Evolutionary conservation across 371 early-diverging fungal species (phyloP), one percentile per base, ranked within the genome.

Genomic region (Mucor indicus): DNA sequence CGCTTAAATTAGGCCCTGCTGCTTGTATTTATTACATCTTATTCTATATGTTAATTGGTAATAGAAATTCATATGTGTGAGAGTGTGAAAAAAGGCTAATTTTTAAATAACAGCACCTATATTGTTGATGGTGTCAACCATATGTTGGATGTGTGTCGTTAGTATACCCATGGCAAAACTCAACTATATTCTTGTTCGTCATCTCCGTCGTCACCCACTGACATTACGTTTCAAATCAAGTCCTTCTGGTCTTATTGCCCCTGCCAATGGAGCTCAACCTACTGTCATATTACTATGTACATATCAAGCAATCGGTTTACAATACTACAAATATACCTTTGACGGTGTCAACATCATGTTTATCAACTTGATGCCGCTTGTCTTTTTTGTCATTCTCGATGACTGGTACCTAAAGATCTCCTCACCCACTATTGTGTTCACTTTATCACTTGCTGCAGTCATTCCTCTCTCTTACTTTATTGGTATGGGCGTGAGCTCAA

Each of bases 291-390:
- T 91, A 21, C 66, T 93, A 25, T 92, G 91, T 62, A 88, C 87
- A 0, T 85, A 85, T 55, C 79, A 87, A 38, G 91, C 91, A 0
- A 69, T 87, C 29, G 93, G 92, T 13, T 59, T 84, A 38, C 84
- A 86, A 57, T 92, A 93, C 64, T 90, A 89, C 81, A 91, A 91
- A 69, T 96, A 93, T 67, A 96, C 97, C 6, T 82, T 89, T 37
- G 95, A 95, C 52, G 98, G 98, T 12, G 87, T 94, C 74, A 98
- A 96, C 72, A 92, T 98, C 44, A 82, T 96, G 37, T 89, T 98
- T 55, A 89, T 96, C 79, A 95, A 98, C 67, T 61, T 95, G 69
- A 68, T 95, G 42, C 82, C 87, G 1, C 64, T 96, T 4, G 91
- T 87, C 3, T 63, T 87, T 30, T 89, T 91, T 59, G 83, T 83